Evolutionary conservation across 805 yeast genomes (phyloP), one percentile per base, ranked within the genome.

Genomic region (Candida fluviatilis): DNA sequence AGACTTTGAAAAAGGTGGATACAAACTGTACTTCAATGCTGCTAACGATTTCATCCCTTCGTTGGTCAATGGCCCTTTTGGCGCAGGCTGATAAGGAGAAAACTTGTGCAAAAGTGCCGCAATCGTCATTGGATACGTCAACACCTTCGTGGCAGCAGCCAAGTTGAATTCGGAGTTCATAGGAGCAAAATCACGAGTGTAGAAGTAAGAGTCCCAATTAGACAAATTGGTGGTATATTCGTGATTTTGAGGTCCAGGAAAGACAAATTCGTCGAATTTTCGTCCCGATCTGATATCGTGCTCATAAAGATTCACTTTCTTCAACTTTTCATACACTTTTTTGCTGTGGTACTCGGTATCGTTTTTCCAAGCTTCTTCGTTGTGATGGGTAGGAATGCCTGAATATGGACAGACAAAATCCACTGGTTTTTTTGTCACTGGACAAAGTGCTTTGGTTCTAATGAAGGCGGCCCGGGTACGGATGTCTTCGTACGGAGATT

Each of bases 121-220:
- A 32, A 93, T 82, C 3, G 99, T 89, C 42, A 87, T 64, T 31
- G 99, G 99, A 61, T 88, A 93, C 38, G 95, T 85, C 56, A 93
- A 75, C 76, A 91, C 85, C 59, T 93, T 93, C 14, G 98, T 88
- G 24, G 89, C 90, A 3, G 95, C 95, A 1, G 98, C 98, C 55
- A 91, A 69, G 61, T 91, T 95, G 67, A 87, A 91, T 61, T 90
- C 96, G 4, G 96, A 85, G 62, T 93, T 96, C 98, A 93, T 91
- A 4, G 97, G 91, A 52, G 80, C 83, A 59, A 87, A 93, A 51
- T 84, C 84, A 58, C 99, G 76, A 0, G 98, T 91, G 62, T 91
- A 93, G 57, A 93, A 83, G 54, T 79, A 91, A 7, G 93, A 71
- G 62, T 93, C 98, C 99, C 99, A 93, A 58, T 76, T 81, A 35